Percentiles rank a stretch among this genome's conserved stretches.
Evolutionary conservation across 2,329 filamentous ascomycete species (phyloP).

Genomic region (Amauroascus niger): DNA sequence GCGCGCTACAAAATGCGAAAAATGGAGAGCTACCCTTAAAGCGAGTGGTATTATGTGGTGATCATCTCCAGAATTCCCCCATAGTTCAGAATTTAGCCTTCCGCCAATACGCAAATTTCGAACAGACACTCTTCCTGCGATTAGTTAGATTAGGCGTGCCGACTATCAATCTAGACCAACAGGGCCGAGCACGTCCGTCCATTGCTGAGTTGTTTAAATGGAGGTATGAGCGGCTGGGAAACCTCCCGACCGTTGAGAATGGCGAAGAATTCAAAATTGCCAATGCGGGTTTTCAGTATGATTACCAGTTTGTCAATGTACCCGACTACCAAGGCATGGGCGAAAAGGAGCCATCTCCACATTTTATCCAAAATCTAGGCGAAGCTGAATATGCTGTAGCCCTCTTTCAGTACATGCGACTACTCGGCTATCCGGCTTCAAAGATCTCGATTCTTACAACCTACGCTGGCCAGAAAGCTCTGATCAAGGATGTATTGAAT

Average conservation of each 20-base stretch:
- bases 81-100: slow-evolving; percentile 92
- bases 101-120: slow-evolving; percentile 87
- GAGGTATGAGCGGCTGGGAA: slow-evolving; percentile 74
- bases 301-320: slow-evolving; percentile 96
- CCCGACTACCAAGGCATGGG: slow-evolving; percentile 84
- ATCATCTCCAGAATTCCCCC: slow-evolving; percentile 93
- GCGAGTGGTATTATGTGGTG: slow-evolving; percentile 82
- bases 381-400: slow-evolving; percentile 97
- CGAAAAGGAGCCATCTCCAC: slow-evolving; percentile 79
- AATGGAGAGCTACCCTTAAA: slow-evolving; percentile 67
- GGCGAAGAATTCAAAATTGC: slow-evolving; percentile 64
- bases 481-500: slow-evolving; percentile 76
- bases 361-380: slow-evolving; percentile 93
- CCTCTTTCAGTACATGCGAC: slow-evolving; percentile 91
- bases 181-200: slow-evolving; percentile 78
- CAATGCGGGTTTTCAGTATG: slow-evolving; percentile 85
- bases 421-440: slow-evolving; percentile 78
- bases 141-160: slow-evolving; percentile 89
- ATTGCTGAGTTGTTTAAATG: slow-evolving; percentile 87
- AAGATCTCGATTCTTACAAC: slow-evolving; percentile 85
- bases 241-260: slow-evolving; percentile 63
- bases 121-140: slow-evolving; percentile 88
- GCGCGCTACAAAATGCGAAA: slow-evolving; percentile 77
- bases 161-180: slow-evolving; percentile 77
- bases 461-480: slow-evolving; percentile 81